Conservation (phyloP, 2,329 filamentous ascomycete genomes). For the Cadophora luteo-olivacea region DNA sequence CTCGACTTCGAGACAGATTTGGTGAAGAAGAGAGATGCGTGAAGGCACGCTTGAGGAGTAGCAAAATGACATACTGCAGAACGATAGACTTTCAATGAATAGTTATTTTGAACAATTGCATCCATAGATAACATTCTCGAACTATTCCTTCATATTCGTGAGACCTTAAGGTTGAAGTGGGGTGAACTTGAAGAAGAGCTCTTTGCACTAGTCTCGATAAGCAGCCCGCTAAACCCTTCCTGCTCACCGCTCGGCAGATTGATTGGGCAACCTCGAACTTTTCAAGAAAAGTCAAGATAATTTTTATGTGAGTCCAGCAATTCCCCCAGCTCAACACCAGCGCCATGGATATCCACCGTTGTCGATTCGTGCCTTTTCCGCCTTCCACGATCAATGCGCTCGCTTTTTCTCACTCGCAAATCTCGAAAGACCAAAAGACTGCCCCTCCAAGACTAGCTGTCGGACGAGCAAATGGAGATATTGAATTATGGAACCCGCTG, state of each 20-base stretch:
- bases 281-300: constrained; percentile 16
- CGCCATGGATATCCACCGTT: constrained; percentile 93
- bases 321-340: constrained; percentile 24
- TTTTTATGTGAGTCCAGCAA: constrained; percentile 11
- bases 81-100: too few species aligned
- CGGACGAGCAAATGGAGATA: constrained; percentile 91
- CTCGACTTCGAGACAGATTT: constrained; percentile 52
- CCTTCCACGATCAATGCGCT: constrained; percentile 92
- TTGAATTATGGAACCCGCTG: constrained; percentile 96
- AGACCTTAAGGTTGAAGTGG: not conserved
- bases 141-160: not conserved
- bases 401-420: constrained; percentile 83
- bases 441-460: constrained; percentile 80
- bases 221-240: not conserved
- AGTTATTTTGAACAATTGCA: too few species aligned
- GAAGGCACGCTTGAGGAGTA: not conserved
- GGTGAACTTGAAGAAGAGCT: constrained; percentile 8
- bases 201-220: not conserved
- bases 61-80: too few species aligned
- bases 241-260: constrained; percentile 18
- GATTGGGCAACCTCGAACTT: constrained; percentile 19
- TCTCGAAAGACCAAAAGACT: constrained; percentile 56
- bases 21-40: constrained; percentile 36
- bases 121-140: too few species aligned
- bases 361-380: constrained; percentile 92